phyloP scores from a whole-genome alignment of 768 basidiomycete species.

The Tulasnella sp. region DNA sequence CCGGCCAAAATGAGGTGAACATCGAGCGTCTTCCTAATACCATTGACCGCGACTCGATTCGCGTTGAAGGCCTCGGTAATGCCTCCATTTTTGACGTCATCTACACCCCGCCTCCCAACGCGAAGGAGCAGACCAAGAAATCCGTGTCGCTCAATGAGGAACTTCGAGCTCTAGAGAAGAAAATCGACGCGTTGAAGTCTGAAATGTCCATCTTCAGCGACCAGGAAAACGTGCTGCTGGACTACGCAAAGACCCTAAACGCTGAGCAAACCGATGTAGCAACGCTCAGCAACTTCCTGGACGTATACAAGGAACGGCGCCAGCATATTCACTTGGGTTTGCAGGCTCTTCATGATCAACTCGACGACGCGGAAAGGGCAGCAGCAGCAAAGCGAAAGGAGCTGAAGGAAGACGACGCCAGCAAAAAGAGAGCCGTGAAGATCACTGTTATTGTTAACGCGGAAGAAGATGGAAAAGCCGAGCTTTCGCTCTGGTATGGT shows the following conservation, averaged over 20 bases:
- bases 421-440: constrained; percentile 34
- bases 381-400: constrained; percentile 40
- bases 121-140: not conserved
- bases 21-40: constrained; percentile 28
- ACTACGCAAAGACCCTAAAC: constrained; percentile 34
- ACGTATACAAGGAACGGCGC: constrained; percentile 31
- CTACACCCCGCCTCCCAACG: constrained; percentile 18
- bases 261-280: constrained; percentile 39
- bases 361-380: constrained; percentile 15
- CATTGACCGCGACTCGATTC: constrained; percentile 30
- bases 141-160: not conserved
- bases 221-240: not conserved
- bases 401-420: constrained; percentile 20
- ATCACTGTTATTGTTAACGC: constrained; percentile 48
- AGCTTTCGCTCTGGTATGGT: constrained; percentile 56
- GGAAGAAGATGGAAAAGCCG: constrained; percentile 41
- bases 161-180: not conserved
- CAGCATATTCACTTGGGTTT: not conserved
- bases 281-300: constrained; percentile 44
- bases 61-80: constrained; percentile 30
- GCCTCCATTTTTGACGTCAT: constrained; percentile 32
- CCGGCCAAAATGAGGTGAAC: constrained; percentile 29
- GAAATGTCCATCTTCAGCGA: constrained; percentile 12
- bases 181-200: constrained; percentile 1
- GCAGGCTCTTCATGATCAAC: constrained; percentile 20